These are phyloP conservation scores for Rhizomucor pusillus DNA, from an alignment of 371 early-diverging fungal genomes.

Conservation along the genomic window DNA sequence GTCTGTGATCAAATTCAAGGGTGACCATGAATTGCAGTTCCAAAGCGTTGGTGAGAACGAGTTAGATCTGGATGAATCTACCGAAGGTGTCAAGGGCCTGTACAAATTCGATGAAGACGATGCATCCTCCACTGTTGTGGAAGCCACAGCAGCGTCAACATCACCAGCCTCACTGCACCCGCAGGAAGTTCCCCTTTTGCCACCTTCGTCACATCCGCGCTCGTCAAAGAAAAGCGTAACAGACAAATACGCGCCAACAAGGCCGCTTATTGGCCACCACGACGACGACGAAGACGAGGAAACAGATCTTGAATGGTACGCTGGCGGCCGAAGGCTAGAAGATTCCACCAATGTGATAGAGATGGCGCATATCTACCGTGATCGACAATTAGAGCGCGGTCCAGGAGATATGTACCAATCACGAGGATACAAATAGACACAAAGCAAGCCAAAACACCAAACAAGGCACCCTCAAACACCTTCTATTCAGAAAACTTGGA, in stretches of 20 bases:
- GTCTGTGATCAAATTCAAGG: conserved; percentile 17
- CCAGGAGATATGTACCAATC: too few relatives aligned
- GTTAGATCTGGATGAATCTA: conserved; percentile 36
- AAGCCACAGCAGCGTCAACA: not conserved
- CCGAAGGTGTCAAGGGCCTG: conserved; percentile 31
- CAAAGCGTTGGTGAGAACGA: conserved; percentile 31
- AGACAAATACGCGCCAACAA: conserved; percentile 5
- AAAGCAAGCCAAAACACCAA: too few relatives aligned
- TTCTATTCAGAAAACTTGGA: not conserved
- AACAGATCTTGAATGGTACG: conserved; percentile 2
- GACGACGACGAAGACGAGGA: conserved; percentile 3
- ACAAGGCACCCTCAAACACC: not conserved
- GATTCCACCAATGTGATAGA: not conserved
- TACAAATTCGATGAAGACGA: conserved; percentile 32
- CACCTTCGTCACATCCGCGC: not conserved
- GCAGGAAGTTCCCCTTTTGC: not conserved
- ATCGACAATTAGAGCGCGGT: not conserved
- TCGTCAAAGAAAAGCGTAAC: not conserved
- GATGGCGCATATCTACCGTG: conserved; percentile 1
- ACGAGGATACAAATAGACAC: too few relatives aligned
- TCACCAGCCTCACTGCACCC: not conserved
- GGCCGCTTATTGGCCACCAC: conserved; percentile 2
- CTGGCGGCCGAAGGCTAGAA: not conserved
- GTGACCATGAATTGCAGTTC: conserved; percentile 28
- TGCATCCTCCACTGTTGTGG: conserved; percentile 1